A percentile compares a stretch with the other conserved stretches of the same genome.
Evolutionary conservation across 1,139 yeast species (phyloP).

Genomic region (Yamadazyma membranifaciens): DNA sequence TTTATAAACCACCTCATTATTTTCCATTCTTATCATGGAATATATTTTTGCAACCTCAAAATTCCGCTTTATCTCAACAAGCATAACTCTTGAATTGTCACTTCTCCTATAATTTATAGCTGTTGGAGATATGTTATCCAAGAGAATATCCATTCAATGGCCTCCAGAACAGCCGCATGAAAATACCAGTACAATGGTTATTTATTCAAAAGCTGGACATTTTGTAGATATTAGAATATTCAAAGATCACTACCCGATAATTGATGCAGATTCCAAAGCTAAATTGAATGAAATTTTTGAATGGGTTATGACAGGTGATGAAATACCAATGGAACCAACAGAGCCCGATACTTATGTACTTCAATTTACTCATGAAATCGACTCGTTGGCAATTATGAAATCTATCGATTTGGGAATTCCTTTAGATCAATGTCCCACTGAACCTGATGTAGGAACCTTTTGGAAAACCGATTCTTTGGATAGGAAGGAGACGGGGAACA

Average conservation of each 20-base stretch:
- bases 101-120: background rate
- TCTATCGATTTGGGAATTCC: conserved; percentile 23
- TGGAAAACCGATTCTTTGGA: conserved; percentile 38
- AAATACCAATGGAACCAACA: conserved; percentile 20
- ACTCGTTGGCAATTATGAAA: conserved; percentile 32
- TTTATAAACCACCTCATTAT: too few relatives aligned
- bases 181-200: conserved; percentile 50
- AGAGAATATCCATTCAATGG: conserved; percentile 55
- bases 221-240: conserved; percentile 45
- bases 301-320: conserved; percentile 42
- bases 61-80: background rate
- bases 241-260: conserved; percentile 24
- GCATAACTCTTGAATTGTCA: background rate
- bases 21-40: background rate
- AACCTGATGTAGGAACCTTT: conserved; percentile 49
- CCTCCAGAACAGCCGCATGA: conserved; percentile 43
- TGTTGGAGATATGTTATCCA: conserved; percentile 31
- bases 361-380: conserved; percentile 44
- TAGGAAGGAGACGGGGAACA: conserved; percentile 52
- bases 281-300: conserved; percentile 29
- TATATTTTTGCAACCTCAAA: too few relatives aligned
- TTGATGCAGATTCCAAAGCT: conserved; percentile 12
- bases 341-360: conserved; percentile 27
- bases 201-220: conserved; percentile 43
- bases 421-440: conserved; percentile 20